phyloP scores from a whole-genome alignment of 805 yeast genomes.

The Saturnispora dispora region DNA sequence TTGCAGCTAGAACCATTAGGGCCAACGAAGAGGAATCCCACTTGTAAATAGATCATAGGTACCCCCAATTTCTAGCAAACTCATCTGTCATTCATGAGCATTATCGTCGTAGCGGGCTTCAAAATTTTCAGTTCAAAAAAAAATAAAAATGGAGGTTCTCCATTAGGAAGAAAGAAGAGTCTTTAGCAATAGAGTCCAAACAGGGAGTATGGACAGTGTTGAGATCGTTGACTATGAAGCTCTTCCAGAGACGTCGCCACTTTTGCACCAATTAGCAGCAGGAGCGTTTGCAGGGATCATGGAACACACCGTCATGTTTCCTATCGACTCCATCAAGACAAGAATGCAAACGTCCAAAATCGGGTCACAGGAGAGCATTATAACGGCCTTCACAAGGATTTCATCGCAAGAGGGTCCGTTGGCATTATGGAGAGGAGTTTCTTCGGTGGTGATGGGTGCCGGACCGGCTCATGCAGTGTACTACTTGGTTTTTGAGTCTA shows the following conservation, averaged over 20 bases:
- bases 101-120: neutral
- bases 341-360: conserved; percentile 65
- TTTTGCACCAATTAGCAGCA: conserved; percentile 74
- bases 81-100: neutral
- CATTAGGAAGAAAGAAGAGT: neutral
- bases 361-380: conserved; percentile 34
- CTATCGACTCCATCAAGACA: conserved; percentile 92
- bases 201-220: conserved; percentile 7
- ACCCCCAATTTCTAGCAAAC: neutral
- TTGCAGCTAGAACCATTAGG: neutral
- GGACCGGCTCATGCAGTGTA: conserved; percentile 99
- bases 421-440: conserved; percentile 89
- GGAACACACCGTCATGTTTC: conserved; percentile 97
- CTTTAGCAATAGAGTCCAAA: neutral
- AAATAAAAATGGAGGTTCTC: neutral
- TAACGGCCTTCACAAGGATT: conserved; percentile 63
- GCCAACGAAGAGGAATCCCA: neutral
- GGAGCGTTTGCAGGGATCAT: conserved; percentile 99
- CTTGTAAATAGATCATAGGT: neutral
- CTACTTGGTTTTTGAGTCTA: conserved; percentile 84
- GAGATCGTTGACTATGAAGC: conserved; percentile 80
- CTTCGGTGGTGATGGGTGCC: conserved; percentile 90
- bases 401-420: conserved; percentile 81
- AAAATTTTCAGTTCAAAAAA: neutral
- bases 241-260: conserved; percentile 76